These are phyloP conservation scores for Colletotrichum nymphaeae DNA, from an alignment of 2,329 filamentous ascomycete genomes.

Conservation along the genomic window DNA sequence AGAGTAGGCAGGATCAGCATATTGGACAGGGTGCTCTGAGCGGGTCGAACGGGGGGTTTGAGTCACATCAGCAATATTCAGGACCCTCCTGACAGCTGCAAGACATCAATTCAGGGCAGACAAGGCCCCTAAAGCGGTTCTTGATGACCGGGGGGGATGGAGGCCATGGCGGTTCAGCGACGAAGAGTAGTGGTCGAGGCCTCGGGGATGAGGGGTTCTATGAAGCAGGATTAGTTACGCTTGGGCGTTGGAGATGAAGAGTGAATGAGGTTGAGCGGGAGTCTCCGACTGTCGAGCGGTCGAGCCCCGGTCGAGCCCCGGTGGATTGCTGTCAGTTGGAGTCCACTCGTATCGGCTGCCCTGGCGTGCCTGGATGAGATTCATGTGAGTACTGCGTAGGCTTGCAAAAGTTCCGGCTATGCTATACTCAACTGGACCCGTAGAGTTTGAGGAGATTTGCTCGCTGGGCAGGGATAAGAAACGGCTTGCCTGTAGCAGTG, in stretches of 20 bases:
- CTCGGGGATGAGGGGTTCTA: neutral
- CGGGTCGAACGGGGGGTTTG: constrained; percentile 19
- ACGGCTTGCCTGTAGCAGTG: neutral
- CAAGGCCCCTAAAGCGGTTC: neutral
- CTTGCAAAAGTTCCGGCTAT: neutral
- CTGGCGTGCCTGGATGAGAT: neutral
- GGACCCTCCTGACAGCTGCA: constrained; percentile 31
- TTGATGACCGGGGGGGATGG: neutral
- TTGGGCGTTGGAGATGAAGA: constrained; percentile 7
- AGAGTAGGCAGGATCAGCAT: constrained; percentile 17
- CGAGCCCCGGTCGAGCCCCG: neutral
- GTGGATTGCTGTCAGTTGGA: neutral
- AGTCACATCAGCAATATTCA: constrained; percentile 17
- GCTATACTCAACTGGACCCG: neutral
- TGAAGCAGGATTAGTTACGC: constrained; percentile 2
- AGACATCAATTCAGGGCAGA: constrained; percentile 26
- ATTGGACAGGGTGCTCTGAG: constrained; percentile 15
- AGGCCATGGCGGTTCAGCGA: constrained; percentile 19
- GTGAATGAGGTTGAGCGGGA: neutral
- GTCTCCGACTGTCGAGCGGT: neutral
- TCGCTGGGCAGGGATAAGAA: neutral
- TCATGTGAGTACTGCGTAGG: neutral
- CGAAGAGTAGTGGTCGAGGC: neutral
- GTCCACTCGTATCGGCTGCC: neutral
- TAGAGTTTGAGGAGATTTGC: neutral